These are phyloP conservation scores for Alternaria incomplexa DNA, from an alignment of 2,329 filamentous ascomycete genomes.

Conservation along the genomic window DNA sequence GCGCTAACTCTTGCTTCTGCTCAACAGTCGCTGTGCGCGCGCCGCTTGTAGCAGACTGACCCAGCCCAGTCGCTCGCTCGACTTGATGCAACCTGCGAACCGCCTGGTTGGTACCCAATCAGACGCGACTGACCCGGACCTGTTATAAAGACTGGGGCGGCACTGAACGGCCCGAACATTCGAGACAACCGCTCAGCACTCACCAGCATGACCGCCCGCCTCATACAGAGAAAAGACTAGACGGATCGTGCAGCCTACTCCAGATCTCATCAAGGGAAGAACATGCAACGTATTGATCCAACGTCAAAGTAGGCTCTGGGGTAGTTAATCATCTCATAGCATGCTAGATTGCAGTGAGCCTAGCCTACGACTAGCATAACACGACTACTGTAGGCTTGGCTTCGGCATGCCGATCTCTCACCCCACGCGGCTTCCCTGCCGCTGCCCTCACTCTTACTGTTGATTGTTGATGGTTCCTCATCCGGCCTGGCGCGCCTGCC, in stretches of 20 bases:
- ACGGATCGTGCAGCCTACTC: not conserved
- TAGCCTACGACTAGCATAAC: not conserved
- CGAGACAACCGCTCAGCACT: not conserved
- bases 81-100: constrained; percentile 7
- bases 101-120: constrained; percentile 3
- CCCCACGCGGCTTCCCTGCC: not conserved
- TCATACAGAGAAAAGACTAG: not conserved
- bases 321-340: not conserved
- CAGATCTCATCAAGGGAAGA: not conserved
- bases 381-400: not conserved
- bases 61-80: constrained; percentile 8
- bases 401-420: not conserved
- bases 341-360: not conserved
- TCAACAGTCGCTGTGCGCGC: constrained; percentile 4
- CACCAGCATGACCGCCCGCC: not conserved
- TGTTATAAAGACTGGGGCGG: constrained; percentile 2
- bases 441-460: not conserved
- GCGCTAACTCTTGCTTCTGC: constrained; percentile 10
- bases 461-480: not conserved
- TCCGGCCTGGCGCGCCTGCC: constrained; percentile 4
- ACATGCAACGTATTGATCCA: not conserved
- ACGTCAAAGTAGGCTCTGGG: not conserved
- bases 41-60: not conserved
- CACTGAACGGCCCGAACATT: constrained; percentile 6
- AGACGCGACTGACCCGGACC: not conserved